These are phyloP conservation scores for Globisporangium recalcitrans DNA, from an alignment of 352 stramenopile genomes.

Conservation along the genomic window DNA sequence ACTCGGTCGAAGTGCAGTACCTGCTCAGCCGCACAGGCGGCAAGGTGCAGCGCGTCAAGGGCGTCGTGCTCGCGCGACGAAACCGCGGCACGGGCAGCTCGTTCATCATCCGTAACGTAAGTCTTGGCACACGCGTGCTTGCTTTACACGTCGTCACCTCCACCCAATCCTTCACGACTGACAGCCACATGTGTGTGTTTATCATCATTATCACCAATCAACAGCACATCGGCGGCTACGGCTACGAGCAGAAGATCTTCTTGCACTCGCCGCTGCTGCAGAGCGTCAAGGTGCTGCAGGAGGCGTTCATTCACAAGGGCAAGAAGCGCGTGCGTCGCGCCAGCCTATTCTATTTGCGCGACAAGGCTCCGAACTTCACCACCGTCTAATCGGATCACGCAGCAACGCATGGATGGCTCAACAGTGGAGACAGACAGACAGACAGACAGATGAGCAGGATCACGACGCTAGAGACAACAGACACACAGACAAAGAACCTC, in stretches of 20 bases:
- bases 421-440: neutral
- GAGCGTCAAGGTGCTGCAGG: slow-evolving; percentile 82
- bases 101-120: slow-evolving; percentile 83
- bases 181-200: neutral
- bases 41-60: slow-evolving; percentile 73
- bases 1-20: slow-evolving; percentile 81
- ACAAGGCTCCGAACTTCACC: slow-evolving; percentile 79
- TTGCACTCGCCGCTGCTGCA: slow-evolving; percentile 85
- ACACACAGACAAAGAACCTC: slow-evolving; percentile 3
- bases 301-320: slow-evolving; percentile 89
- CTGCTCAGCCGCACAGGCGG: slow-evolving; percentile 65
- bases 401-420: no score
- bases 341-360: slow-evolving; percentile 88
- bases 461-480: slow-evolving; percentile 19
- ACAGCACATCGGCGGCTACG: slow-evolving; percentile 80
- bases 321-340: slow-evolving; percentile 87
- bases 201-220: neutral
- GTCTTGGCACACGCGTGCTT: slow-evolving; percentile 15
- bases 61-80: slow-evolving; percentile 72
- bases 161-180: neutral
- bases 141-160: no score
- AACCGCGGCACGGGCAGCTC: slow-evolving; percentile 80
- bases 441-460: neutral
- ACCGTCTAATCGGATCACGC: slow-evolving; percentile 59
- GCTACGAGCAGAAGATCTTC: slow-evolving; percentile 88